A percentile compares a stretch with the other conserved stretches of the same genome.
phyloP scores from a whole-genome alignment of 495 filamentous ascomycete genomes.

The Neurospora intermedia region DNA sequence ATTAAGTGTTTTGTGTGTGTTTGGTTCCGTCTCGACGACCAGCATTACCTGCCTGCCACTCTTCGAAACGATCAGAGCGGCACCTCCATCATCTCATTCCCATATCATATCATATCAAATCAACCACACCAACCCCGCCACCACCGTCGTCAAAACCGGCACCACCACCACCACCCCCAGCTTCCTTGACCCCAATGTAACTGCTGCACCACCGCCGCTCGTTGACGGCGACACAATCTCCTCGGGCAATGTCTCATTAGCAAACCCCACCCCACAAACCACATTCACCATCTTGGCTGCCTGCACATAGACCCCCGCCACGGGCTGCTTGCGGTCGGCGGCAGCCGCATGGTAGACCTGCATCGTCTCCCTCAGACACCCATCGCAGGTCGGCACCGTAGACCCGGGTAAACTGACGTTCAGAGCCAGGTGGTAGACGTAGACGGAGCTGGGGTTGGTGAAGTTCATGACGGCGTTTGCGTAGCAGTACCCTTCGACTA shows the following conservation, averaged over 20 bases:
- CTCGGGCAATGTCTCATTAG: conserved; percentile 46
- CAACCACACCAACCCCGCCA: not conserved
- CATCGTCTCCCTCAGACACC: conserved; percentile 65
- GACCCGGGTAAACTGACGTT: conserved; percentile 55
- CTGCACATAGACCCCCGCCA: conserved; percentile 47
- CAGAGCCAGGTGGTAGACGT: conserved; percentile 76
- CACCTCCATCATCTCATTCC: no score
- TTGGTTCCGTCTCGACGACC: no score
- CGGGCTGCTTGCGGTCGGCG: conserved; percentile 43
- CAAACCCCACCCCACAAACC: conserved; percentile 53
- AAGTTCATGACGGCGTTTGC: conserved; percentile 73
- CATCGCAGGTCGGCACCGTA: conserved; percentile 53
- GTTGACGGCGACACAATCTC: conserved; percentile 5
- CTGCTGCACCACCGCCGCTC: not conserved
- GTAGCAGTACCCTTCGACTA: conserved; percentile 45
- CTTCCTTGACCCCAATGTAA: not conserved
- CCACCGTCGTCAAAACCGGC: not conserved
- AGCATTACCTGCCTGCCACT: no score
- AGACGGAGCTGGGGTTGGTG: conserved; percentile 53
- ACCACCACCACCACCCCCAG: not conserved
- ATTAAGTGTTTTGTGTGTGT: not conserved
- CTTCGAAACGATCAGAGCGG: no score
- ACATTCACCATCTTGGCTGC: conserved; percentile 57
- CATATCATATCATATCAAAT: not conserved
- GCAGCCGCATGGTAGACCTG: conserved; percentile 52